Evolutionary conservation across 2,329 filamentous ascomycete species (phyloP).

Genomic region (Lecanicillium sp.): DNA sequence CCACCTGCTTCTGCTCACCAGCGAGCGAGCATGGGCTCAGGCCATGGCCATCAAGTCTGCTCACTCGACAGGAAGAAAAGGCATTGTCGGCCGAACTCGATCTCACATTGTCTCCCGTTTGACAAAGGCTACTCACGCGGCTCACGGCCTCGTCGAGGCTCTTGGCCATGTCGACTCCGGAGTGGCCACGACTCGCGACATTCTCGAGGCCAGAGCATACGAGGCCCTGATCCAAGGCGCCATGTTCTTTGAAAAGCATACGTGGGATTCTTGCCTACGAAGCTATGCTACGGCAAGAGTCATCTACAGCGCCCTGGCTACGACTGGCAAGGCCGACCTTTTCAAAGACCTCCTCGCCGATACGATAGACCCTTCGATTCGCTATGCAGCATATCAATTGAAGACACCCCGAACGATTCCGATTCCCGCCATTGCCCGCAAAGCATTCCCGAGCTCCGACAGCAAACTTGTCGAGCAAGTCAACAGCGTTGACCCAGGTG

Average conservation of each 20-base stretch:
- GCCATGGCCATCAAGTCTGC: constrained; percentile 89
- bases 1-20: constrained; percentile 71
- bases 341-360: constrained; percentile 80
- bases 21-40: constrained; percentile 90
- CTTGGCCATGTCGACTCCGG: constrained; percentile 56
- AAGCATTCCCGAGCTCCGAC: constrained; percentile 65
- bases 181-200: constrained; percentile 58
- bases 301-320: constrained; percentile 71
- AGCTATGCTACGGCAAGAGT: constrained; percentile 70
- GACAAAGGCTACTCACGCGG: constrained; percentile 66
- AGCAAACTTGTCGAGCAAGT: constrained; percentile 55
- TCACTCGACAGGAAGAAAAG: constrained; percentile 71
- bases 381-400: constrained; percentile 89
- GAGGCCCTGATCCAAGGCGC: constrained; percentile 67
- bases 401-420: constrained; percentile 80
- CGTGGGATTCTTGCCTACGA: constrained; percentile 70
- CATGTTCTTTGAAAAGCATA: constrained; percentile 77
- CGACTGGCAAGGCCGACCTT: constrained; percentile 54
- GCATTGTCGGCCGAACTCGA: constrained; percentile 69
- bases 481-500: constrained; percentile 56
- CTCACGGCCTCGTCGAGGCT: constrained; percentile 57
- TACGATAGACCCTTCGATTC: constrained; percentile 86
- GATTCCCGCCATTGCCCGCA: constrained; percentile 68
- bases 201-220: constrained; percentile 84
- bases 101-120: constrained; percentile 85